phyloP scores from a whole-genome alignment of 1,139 yeast species.

The Pichia kudriavzevii region DNA sequence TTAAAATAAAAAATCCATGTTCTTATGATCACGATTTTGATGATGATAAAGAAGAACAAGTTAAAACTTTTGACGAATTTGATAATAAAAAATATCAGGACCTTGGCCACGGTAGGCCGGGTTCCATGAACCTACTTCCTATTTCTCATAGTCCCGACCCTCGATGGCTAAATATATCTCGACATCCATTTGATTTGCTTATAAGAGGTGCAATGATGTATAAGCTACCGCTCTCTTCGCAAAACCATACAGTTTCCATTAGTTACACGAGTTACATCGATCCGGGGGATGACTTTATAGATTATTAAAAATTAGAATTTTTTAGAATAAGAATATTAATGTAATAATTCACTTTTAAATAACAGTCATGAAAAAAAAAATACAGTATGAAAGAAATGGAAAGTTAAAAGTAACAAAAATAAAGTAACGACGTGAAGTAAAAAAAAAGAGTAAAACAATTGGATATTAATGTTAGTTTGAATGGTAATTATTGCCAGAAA shows the following conservation, averaged over 20 bases:
- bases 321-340: not conserved
- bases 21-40: slow-evolving; percentile 18
- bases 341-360: too few relatives aligned
- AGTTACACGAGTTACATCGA: slow-evolving; percentile 54
- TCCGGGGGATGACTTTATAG: slow-evolving; percentile 30
- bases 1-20: slow-evolving; percentile 73
- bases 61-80: slow-evolving; percentile 2
- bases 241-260: slow-evolving; percentile 51
- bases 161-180: slow-evolving; percentile 71
- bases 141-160: slow-evolving; percentile 26
- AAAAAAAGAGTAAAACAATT: slow-evolving; percentile 1
- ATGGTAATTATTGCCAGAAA: slow-evolving; percentile 1
- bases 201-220: slow-evolving; percentile 78
- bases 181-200: slow-evolving; percentile 80
- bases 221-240: slow-evolving; percentile 57
- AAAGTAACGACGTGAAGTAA: not conserved
- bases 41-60: slow-evolving; percentile 14
- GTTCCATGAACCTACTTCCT: not conserved
- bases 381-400: not conserved
- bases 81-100: not conserved
- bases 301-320: too few relatives aligned
- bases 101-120: too few relatives aligned
- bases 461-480: not conserved
- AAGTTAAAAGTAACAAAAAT: not conserved
- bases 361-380: not conserved